Percentiles rank a stretch among this genome's conserved stretches.
These are phyloP conservation scores for Cryptosporidium meleagridis DNA, from an alignment of 169 alveolate genomes.

Conservation along the genomic window DNA sequence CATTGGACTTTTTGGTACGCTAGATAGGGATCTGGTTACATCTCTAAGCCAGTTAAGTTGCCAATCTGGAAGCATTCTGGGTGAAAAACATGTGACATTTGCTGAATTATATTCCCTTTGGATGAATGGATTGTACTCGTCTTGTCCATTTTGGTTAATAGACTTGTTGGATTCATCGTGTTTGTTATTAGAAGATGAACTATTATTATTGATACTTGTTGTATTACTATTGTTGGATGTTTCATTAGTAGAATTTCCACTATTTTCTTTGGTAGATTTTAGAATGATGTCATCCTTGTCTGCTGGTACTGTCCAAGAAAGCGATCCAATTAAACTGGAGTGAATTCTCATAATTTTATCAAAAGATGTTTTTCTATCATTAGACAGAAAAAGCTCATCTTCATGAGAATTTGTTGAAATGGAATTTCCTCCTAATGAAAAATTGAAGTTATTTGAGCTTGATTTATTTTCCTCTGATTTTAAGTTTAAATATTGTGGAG, in stretches of 20 bases:
- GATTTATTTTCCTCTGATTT: neutral
- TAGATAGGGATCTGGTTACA: slow-evolving; percentile 72
- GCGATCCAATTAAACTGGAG: slow-evolving; percentile 56
- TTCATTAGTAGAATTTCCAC: neutral
- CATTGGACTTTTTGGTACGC: slow-evolving; percentile 73
- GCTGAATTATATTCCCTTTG: slow-evolving; percentile 56
- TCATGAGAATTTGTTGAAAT: slow-evolving; percentile 15
- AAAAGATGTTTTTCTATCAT: slow-evolving; percentile 63
- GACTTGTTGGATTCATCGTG: neutral
- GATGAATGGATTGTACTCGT: slow-evolving; percentile 61
- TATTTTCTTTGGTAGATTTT: slow-evolving; percentile 9
- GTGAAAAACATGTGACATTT: slow-evolving; percentile 73
- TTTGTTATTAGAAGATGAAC: neutral
- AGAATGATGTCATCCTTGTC: slow-evolving; percentile 38
- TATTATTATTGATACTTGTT: neutral
- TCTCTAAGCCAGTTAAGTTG: slow-evolving; percentile 74
- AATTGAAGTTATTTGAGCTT: neutral
- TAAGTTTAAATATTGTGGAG: neutral
- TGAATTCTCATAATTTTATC: slow-evolving; percentile 65
- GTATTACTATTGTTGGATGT: neutral
- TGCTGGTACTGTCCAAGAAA: slow-evolving; percentile 61
- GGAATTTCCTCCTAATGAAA: neutral
- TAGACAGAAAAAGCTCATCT: slow-evolving; percentile 28
- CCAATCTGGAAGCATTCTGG: slow-evolving; percentile 75
- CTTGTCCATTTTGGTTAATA: neutral